Conservation (phyloP, 495 filamentous ascomycete genomes). For the Aspergillus homomorphus region DNA sequence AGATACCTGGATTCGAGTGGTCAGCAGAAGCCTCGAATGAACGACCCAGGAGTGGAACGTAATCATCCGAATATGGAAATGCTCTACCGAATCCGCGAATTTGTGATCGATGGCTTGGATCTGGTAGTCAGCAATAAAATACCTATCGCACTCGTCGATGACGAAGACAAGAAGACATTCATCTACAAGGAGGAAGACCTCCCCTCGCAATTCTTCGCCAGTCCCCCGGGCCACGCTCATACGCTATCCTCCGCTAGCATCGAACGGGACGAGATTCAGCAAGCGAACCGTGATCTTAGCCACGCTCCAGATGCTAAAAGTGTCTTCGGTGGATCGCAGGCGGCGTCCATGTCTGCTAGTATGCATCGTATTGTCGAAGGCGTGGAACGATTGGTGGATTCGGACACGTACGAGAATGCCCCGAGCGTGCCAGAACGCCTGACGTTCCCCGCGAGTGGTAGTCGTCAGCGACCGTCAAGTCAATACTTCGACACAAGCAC, state of each 20-base stretch:
- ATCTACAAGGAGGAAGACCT: slow-evolving; percentile 56
- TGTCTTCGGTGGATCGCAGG: slow-evolving; percentile 44
- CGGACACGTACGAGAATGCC: slow-evolving; percentile 47
- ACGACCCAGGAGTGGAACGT: slow-evolving; percentile 54
- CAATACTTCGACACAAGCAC: slow-evolving; percentile 24
- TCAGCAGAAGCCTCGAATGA: slow-evolving; percentile 52
- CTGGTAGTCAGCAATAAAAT: slow-evolving; percentile 54
- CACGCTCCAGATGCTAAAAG: slow-evolving; percentile 35
- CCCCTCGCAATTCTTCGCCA: slow-evolving; percentile 46
- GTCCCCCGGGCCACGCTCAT: slow-evolving; percentile 37
- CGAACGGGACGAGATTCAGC: slow-evolving; percentile 45
- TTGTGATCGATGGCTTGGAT: slow-evolving; percentile 63
- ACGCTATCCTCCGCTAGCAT: slow-evolving; percentile 39
- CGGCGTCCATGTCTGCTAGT: slow-evolving; percentile 45
- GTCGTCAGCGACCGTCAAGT: slow-evolving; percentile 28
- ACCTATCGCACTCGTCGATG: slow-evolving; percentile 44
- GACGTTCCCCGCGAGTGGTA: slow-evolving; percentile 20
- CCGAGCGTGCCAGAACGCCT: slow-evolving; percentile 30
- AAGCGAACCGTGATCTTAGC: slow-evolving; percentile 27
- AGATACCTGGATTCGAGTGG: slow-evolving; percentile 45
- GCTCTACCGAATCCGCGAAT: slow-evolving; percentile 64
- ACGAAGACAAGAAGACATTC: slow-evolving; percentile 50
- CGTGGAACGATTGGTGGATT: slow-evolving; percentile 57
- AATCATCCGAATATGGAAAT: slow-evolving; percentile 67
- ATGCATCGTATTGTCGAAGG: slow-evolving; percentile 64